Conservation (phyloP, 352 stramenopile genomes). For the Globisporangium takayamanum region DNA sequence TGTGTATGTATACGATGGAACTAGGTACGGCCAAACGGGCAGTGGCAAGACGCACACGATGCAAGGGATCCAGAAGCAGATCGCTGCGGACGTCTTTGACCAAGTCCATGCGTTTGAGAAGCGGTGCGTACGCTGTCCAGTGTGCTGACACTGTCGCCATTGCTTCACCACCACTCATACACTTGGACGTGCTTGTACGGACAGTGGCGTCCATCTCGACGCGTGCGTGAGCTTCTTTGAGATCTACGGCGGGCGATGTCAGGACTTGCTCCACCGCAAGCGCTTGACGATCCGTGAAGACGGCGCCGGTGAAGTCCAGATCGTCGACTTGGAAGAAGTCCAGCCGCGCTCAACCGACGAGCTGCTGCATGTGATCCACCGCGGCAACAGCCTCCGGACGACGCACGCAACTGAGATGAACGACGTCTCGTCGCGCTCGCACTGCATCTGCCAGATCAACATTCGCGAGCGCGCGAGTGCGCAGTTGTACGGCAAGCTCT, state of each 20-base stretch:
- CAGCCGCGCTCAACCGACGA: constrained; percentile 83
- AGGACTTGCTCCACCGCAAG: constrained; percentile 91
- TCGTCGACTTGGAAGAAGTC: constrained; percentile 93
- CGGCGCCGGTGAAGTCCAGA: constrained; percentile 90
- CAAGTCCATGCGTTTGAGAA: constrained; percentile 54
- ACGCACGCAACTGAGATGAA: constrained; percentile 96
- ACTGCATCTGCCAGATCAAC: constrained; percentile 94
- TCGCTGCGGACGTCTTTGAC: constrained; percentile 67
- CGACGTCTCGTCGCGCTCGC: constrained; percentile 91
- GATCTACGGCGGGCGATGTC: constrained; percentile 95
- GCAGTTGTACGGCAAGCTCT: constrained; percentile 84
- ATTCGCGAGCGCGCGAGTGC: constrained; percentile 52
- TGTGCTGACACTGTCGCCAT: neutral
- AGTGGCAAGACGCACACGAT: constrained; percentile 93
- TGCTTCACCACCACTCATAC: neutral
- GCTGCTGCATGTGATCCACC: constrained; percentile 91
- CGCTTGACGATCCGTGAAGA: constrained; percentile 92
- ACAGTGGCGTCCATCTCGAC: constrained; percentile 54
- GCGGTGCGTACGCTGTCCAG: constrained; percentile 10
- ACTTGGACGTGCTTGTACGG: neutral
- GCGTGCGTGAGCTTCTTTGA: constrained; percentile 95
- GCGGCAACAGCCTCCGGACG: constrained; percentile 89
- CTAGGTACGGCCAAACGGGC: constrained; percentile 89
- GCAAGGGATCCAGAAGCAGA: constrained; percentile 83
- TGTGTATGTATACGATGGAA: neutral